These are phyloP conservation scores for Colletotrichum cereale DNA, from an alignment of 2,329 filamentous ascomycete genomes.

Conservation along the genomic window DNA sequence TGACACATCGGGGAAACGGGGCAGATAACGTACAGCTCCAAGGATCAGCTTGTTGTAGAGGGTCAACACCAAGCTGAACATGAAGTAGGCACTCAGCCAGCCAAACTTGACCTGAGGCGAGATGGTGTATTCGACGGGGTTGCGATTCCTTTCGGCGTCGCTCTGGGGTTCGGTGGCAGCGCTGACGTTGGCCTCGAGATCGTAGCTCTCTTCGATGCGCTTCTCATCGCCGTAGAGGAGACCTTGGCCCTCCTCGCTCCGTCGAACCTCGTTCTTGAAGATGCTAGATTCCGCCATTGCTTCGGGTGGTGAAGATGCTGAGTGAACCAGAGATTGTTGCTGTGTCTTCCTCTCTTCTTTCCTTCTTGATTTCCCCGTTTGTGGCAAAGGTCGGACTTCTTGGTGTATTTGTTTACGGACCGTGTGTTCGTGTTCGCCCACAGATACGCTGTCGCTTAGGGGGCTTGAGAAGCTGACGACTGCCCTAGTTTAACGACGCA, in stretches of 20 bases:
- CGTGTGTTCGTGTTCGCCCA: slow-evolving; percentile 25
- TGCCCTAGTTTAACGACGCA: slow-evolving; percentile 35
- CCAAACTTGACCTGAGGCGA: slow-evolving; percentile 61
- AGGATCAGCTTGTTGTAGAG: slow-evolving; percentile 72
- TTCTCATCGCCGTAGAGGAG: slow-evolving; percentile 42
- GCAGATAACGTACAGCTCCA: slow-evolving; percentile 56
- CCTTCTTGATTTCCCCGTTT: neutral
- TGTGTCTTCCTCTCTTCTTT: neutral
- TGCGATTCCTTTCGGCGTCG: slow-evolving; percentile 28
- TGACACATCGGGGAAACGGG: neutral
- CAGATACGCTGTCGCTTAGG: slow-evolving; percentile 18
- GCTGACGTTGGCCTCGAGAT: slow-evolving; percentile 39
- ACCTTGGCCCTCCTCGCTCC: slow-evolving; percentile 41
- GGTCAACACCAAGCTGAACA: slow-evolving; percentile 62
- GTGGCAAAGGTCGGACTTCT: slow-evolving; percentile 22
- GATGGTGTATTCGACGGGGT: slow-evolving; percentile 56
- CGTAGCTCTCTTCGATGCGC: slow-evolving; percentile 38
- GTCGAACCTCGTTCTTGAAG: slow-evolving; percentile 38
- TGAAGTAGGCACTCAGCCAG: slow-evolving; percentile 66
- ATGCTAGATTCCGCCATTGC: slow-evolving; percentile 42
- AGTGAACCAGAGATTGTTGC: neutral
- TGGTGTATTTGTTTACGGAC: slow-evolving; percentile 29
- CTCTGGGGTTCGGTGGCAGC: slow-evolving; percentile 27
- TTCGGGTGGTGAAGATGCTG: neutral
- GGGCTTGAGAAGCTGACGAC: slow-evolving; percentile 30